A percentile compares a stretch with the other conserved stretches of the same genome.
phyloP scores from a whole-genome alignment of 495 filamentous ascomycete species.

The Daldinia loculata region DNA sequence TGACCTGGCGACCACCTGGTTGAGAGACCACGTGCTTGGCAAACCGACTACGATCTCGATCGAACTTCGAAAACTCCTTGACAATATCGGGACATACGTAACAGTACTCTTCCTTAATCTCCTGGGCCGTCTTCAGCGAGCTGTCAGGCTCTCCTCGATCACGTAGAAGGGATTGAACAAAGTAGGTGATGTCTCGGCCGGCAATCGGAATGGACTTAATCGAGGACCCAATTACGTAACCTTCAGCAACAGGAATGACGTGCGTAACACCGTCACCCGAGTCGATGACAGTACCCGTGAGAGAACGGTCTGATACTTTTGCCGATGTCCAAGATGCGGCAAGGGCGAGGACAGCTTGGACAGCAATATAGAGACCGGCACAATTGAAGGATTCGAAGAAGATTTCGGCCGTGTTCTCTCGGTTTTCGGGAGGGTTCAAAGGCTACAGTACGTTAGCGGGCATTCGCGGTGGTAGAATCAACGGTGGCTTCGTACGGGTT shows the following conservation, averaged over 20 bases:
- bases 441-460: slow-evolving; percentile 65
- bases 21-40: slow-evolving; percentile 85
- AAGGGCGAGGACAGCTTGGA: slow-evolving; percentile 95
- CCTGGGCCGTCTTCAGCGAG: slow-evolving; percentile 94
- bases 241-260: slow-evolving; percentile 98
- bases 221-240: slow-evolving; percentile 97
- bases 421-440: slow-evolving; percentile 96
- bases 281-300: slow-evolving; percentile 97
- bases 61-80: slow-evolving; percentile 93
- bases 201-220: slow-evolving; percentile 99
- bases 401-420: slow-evolving; percentile 98
- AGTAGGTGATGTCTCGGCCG: slow-evolving; percentile 97
- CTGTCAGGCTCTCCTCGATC: slow-evolving; percentile 97
- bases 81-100: slow-evolving; percentile 98
- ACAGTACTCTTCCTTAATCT: slow-evolving; percentile 97
- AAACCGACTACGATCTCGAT: slow-evolving; percentile 90
- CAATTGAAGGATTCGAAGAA: slow-evolving; percentile 99
- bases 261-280: slow-evolving; percentile 98
- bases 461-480: slow-evolving; percentile 2
- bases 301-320: slow-evolving; percentile 95
- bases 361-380: slow-evolving; percentile 97
- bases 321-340: slow-evolving; percentile 98
- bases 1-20: slow-evolving; percentile 84
- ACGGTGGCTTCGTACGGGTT: slow-evolving; percentile 70
- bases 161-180: slow-evolving; percentile 93